Evolutionary conservation across 2,329 filamentous ascomycete genomes (phyloP), one percentile per base, ranked within the genome.

Genomic region (Paecilomyces fulvus): DNA sequence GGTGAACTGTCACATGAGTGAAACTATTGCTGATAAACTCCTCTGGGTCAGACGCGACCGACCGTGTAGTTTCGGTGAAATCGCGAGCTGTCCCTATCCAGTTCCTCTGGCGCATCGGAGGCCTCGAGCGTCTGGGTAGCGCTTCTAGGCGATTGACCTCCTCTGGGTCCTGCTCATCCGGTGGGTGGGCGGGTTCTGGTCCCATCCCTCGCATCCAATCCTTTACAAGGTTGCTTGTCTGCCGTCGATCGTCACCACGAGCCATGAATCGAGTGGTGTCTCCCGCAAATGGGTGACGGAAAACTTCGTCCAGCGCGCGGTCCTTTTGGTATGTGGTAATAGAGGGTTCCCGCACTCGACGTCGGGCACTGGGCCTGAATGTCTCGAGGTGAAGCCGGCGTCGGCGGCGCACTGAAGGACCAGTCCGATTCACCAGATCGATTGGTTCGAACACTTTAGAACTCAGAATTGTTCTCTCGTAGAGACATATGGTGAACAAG

Each of bases 311-410:
- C 21, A 97, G 76, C 7, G 90, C 92, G 54, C 85, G 86, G 63
- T 96, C 92, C 67, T 96, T 95, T 64, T 92, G 89, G 65, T 88
- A 92, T 1, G 91, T 94, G 33, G 88, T 85, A 54, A 96, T 84
- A 0, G 92, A 96, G 58, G 92, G 91, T 68, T 95, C 91, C 49
- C 90, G 84, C 25, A 91, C 79, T 17, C 90, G 81, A 33, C 69
- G 67, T 8, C 67, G 66, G 55, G 84, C 68, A 59, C 80, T 84
- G 14, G 88, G 88, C 64, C 87, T 91, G 69, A 95, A 94, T 6
- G 91, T 75, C 28, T 83, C 84, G 6, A 80, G 75, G 51, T 83
- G 76, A 60, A 73, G 78, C 11, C 77, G 71, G 31, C 81, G 78
- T 64, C 87, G 80, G n/a, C 83, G 80, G 52, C 84, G 77, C 53